Evolutionary conservation across 306 rosid genomes (phyloP).

Genomic region (Cucurbita maxima): DNA sequence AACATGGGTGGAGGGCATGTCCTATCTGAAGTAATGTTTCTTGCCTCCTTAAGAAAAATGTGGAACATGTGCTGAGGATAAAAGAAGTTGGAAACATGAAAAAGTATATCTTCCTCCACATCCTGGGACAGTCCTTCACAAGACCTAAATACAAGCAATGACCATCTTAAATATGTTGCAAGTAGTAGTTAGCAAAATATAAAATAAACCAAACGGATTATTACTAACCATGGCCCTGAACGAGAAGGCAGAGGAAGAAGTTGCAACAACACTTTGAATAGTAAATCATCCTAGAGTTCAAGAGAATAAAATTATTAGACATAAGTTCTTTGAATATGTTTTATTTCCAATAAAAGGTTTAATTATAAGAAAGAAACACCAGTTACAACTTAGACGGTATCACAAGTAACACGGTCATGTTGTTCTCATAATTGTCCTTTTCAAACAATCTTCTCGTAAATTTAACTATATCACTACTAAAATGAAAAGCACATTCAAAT

Average conservation of each 20-base stretch:
- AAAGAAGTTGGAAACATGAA: slow-evolving; percentile 40
- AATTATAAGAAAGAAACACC: too few species aligned
- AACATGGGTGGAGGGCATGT: neutral
- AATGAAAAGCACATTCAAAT: too few species aligned
- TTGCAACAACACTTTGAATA: slow-evolving; percentile 70
- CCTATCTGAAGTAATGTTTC: neutral
- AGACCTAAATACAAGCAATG: slow-evolving; percentile 12
- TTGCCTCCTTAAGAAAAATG: slow-evolving; percentile 64
- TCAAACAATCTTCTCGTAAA: too few species aligned
- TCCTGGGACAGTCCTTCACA: slow-evolving; percentile 21
- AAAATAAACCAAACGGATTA: slow-evolving; percentile 2
- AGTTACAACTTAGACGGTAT: too few species aligned
- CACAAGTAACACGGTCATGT: too few species aligned
- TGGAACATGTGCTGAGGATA: slow-evolving; percentile 63
- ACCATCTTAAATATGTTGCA: neutral
- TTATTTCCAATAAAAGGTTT: neutral
- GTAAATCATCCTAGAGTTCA: slow-evolving; percentile 70
- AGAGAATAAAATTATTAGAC: neutral
- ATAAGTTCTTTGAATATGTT: neutral
- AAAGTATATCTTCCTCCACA: slow-evolving; percentile 28
- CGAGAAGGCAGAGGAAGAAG: slow-evolving; percentile 35
- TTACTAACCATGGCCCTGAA: slow-evolving; percentile 40
- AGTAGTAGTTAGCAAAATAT: neutral
- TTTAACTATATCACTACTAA: too few species aligned
- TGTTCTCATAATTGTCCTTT: too few species aligned